Evolutionary conservation across 805 yeast genomes (phyloP), one percentile per base, ranked within the genome.

Genomic region (Ogataea nitratoaversa): DNA sequence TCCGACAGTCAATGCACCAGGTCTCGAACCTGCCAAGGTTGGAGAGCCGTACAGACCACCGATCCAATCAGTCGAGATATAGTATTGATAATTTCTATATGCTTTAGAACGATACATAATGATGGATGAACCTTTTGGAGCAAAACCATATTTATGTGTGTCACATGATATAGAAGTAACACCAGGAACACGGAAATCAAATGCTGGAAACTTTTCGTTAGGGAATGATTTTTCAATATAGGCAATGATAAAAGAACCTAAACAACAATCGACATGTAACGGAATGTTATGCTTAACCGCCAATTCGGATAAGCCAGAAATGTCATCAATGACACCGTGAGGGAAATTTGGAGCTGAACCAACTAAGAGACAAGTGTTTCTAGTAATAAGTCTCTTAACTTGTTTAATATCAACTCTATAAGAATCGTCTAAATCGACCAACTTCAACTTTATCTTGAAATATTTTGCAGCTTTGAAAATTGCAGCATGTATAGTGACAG

Each of bases 111-210:
- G 75, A 63, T 93, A 93, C 95, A 93, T 83, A 52, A 93, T 84
- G 19, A 91, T 74, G 1, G 96, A 87, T 0, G 95, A 83, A 8
- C 99, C 99, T 63, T 91, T 91, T 30, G 99, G 99, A 8, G 98
- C 97, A 71, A 91, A 93, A 1, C 98, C 99, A 57, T 91, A 91
- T 63, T 91, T 91, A 70, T 91, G 99, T n/a, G 99, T 91, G 60
- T 91, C 99, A 65, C 98, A 93, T n/a, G 96, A 86, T 42, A 91
- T 91, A 2, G 97, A 89, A 1, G 98, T 93, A n/a, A 93, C 98
- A 24, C 93, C 93, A 1, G 87, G 83, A 2, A 88, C 71, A 48
- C 91, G 68, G 66, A 91, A 91, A 60, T 93, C 98, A 64, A 91
- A 90, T 11, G 66, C 56, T 5, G 84, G 83, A 4, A 62, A 46